Evolutionary conservation across 169 alveolate species (phyloP), one percentile per base, ranked within the genome.

Genomic region (Plasmodium vivax): DNA sequence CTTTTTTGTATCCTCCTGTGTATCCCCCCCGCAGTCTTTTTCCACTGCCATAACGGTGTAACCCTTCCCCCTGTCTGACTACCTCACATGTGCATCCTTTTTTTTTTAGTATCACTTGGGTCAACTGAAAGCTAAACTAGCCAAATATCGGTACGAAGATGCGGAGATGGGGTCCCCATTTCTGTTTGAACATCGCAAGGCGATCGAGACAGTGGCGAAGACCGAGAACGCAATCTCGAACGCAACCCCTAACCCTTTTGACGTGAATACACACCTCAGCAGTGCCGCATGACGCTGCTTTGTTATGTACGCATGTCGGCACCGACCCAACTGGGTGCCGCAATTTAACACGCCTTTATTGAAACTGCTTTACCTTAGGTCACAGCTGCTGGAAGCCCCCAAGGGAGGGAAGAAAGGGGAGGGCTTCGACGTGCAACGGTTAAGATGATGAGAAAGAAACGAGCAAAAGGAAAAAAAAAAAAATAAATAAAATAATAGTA

Each of bases 121-220:
- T 27, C 96, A 98, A 62, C 96, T 99, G 80, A 99, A 99, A 97
- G 99, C 99, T 34, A 98, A 98, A 95, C 94, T 98, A 30, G 99
- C 99, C 23, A 98, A 98, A 94, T 96, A 98, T 56, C 96, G 98
- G 94, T 93, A 99, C 73, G 98, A 98, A 12, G 34, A 62, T 62
- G 75, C 58, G n/a, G 58, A 47, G n/a, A 47, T 47, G 75, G 75
- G 27, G 3, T 62, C 23, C 75, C 30, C 75, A 62, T 62, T 62
- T 62, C 30, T 62, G 75, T 62, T 14, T 23, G 16, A 62, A 62
- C 34, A 62, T 0, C 34, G 6, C 12, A 62, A 19, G 75, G 34
- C 2, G 34, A n/a, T 14, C 75, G 3, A 23, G 27, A 23, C 27
- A 23, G 27, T 0, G 27, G 27, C 27, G 27, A 23, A 23, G 27